Percentiles rank a stretch among this genome's conserved stretches.
phyloP scores from a whole-genome alignment of 1,284 basidiomycete species.

The Inonotus hispidus region DNA sequence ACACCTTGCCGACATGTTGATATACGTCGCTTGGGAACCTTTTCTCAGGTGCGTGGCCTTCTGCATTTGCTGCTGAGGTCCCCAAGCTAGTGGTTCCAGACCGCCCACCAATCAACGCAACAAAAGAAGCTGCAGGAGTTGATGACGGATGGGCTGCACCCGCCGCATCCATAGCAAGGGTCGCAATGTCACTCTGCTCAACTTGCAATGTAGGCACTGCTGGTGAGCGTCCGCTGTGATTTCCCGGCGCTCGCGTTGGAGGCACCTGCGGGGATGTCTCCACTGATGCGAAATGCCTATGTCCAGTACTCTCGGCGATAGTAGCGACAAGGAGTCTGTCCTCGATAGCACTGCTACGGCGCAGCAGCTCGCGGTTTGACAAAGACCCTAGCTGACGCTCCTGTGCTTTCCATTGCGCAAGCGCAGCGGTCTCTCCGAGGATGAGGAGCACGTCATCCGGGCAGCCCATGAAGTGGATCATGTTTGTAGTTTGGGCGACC shows the following conservation, averaged over 20 bases:
- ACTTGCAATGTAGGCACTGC: not conserved
- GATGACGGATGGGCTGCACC: conserved; percentile 10
- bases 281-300: conserved; percentile 24
- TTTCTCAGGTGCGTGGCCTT: not conserved
- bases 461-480: conserved; percentile 67
- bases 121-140: not conserved
- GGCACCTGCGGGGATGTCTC: conserved; percentile 2
- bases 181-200: not conserved
- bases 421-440: conserved; percentile 63
- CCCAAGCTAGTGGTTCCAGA: not conserved
- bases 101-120: not conserved
- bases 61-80: not conserved
- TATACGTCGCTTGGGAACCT: not conserved
- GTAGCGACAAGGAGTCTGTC: conserved; percentile 42
- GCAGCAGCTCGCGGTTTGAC: conserved; percentile 65
- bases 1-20: conserved; percentile 37
- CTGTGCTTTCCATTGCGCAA: conserved; percentile 71
- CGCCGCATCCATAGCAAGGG: conserved; percentile 1
- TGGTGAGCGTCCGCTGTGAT: conserved; percentile 3
- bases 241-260: conserved; percentile 9
- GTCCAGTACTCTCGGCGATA: conserved; percentile 28
- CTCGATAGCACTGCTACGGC: conserved; percentile 62
- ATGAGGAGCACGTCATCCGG: conserved; percentile 70
- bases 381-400: conserved; percentile 50
- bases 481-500: conserved; percentile 28